Conservation (phyloP, 495 filamentous ascomycete species). For the Hypoxylon lenormandii region DNA sequence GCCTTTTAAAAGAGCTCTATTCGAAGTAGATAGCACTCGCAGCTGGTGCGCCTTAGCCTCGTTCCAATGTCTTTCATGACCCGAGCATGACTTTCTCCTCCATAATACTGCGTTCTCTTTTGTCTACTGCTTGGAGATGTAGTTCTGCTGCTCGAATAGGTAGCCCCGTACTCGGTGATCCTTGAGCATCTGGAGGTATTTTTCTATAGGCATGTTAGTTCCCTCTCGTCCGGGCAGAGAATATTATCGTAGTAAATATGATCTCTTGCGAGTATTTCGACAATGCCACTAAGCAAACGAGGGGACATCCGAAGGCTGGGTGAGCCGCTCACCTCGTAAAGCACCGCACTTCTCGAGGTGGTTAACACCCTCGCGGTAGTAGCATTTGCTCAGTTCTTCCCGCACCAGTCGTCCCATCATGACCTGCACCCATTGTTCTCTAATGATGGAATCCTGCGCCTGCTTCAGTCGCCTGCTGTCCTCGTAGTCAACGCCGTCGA, state of each 20-base stretch:
- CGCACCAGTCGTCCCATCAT: constrained; percentile 97
- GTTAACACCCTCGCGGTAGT: constrained; percentile 92
- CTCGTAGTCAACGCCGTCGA: constrained; percentile 96
- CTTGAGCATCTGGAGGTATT: constrained; percentile 90
- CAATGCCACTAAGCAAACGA: constrained; percentile 13
- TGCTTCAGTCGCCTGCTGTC: constrained; percentile 90
- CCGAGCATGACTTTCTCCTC: not conserved
- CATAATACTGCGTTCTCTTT: constrained; percentile 6
- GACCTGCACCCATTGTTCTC: constrained; percentile 95
- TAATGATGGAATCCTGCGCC: constrained; percentile 91
- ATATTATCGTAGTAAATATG: not conserved
- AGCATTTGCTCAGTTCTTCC: constrained; percentile 96
- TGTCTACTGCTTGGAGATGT: constrained; percentile 66
- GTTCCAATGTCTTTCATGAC: constrained; percentile 11
- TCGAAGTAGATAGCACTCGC: constrained; percentile 2
- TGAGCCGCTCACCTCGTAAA: constrained; percentile 78
- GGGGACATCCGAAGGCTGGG: not conserved
- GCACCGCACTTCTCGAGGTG: constrained; percentile 96
- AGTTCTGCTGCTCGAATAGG: constrained; percentile 91
- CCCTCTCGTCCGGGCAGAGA: not conserved
- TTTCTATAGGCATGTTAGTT: constrained; percentile 68
- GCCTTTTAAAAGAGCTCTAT: constrained; percentile 17
- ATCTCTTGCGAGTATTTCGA: not conserved
- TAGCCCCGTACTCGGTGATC: constrained; percentile 88
- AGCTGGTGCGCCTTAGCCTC: constrained; percentile 1